Evolutionary conservation across 495 filamentous ascomycete genomes (phyloP), one percentile per base, ranked within the genome.

Genomic region (Aspergillus ellipticus): DNA sequence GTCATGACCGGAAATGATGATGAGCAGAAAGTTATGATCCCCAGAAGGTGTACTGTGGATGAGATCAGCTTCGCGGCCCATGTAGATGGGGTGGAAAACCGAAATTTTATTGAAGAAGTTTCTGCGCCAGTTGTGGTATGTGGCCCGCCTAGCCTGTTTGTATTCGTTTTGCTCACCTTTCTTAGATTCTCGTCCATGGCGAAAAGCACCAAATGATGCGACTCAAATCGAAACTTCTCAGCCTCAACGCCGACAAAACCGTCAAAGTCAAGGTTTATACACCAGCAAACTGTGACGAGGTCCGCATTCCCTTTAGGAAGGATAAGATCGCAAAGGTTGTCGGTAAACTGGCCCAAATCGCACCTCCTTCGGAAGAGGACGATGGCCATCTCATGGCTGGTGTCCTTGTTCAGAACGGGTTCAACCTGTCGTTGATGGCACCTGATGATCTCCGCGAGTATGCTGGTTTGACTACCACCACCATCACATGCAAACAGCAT

Each of bases 141-240:
- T 81, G 45, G 9, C 49, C 31, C 56, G 53, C 10, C 57, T 11
- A 6, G 7, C 11, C 3, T 20, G n/a, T 21, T 16, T 45, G 22
- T 29, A 42, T 37, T 22, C 55, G 28, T 56, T 31, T 26, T 17
- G 11, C 47, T 51, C 62, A 77, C 51, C 15, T 17, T 47, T 51
- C 1, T 2, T 47, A 92, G 88, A 96, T 98, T 50, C 82, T 98
- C 20, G 94, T 98, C 4, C 94, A 98, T 63, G 94, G 94, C 26
- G 95, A 97, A 66, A 90, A 93, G 59, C 90, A 96, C 65, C 95
- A 97, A 64, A 98, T 98, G 94, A 95, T 92, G 83, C 84, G 95
- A 29, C 76, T 98, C 16, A 96, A 96, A 66, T 95, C 90, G 3
- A 94, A 96, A 61, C 76, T 98, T 8, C 81, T 97, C n/a, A 90